phyloP scores from a whole-genome alignment of 2,329 filamentous ascomycete species.

The Colletotrichum godetiae region DNA sequence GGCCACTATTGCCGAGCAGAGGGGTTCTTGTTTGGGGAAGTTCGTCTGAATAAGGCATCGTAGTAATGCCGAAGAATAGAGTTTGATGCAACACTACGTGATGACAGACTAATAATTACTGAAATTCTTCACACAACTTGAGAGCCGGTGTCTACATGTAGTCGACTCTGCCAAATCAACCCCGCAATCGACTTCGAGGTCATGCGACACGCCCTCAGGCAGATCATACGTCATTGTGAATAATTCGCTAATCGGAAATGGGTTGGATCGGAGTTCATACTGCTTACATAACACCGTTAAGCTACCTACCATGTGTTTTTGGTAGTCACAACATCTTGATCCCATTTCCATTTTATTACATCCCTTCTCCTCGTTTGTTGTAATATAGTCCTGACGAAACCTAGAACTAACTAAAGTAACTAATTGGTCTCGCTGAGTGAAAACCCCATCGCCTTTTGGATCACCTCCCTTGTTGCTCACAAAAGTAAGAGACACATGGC shows the following conservation, averaged over 20 bases:
- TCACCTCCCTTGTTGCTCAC: too few species aligned
- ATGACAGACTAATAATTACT: too few species aligned
- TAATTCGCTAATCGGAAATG: background rate
- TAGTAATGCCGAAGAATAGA: background rate
- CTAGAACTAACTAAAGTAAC: too few species aligned
- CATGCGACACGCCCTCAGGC: background rate
- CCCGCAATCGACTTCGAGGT: background rate
- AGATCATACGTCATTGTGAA: constrained; percentile 1
- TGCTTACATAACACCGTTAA: background rate
- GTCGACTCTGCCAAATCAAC: background rate
- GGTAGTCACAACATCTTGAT: background rate
- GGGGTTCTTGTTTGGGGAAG: background rate
- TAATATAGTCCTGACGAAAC: too few species aligned
- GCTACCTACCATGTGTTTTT: too few species aligned
- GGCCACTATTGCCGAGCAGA: background rate
- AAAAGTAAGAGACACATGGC: background rate
- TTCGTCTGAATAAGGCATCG: background rate
- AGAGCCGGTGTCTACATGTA: background rate
- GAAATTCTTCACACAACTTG: background rate
- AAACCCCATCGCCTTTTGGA: too few species aligned
- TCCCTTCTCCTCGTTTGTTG: too few species aligned
- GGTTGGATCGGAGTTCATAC: background rate
- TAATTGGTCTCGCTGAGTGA: too few species aligned
- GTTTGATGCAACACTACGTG: background rate
- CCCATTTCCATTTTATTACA: background rate